phyloP scores from a whole-genome alignment of 2,329 filamentous ascomycete species.

The Claviceps sp. region DNA sequence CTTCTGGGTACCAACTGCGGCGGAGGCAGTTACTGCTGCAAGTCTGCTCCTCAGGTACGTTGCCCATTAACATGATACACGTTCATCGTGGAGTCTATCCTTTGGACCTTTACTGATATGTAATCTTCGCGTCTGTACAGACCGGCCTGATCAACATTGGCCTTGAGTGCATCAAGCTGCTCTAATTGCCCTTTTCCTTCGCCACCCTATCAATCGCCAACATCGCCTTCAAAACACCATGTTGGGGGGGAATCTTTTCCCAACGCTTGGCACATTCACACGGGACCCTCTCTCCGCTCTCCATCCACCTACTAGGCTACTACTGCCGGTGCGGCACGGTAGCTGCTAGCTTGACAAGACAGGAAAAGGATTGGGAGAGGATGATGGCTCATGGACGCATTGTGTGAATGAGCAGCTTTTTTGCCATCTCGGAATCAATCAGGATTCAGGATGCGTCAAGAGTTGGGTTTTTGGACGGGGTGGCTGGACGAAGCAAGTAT shows the following conservation, averaged over 20 bases:
- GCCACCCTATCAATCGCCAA: not conserved
- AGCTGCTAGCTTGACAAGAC: no score
- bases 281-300: no score
- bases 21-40: constrained; percentile 4
- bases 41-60: constrained; percentile 2
- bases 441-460: no score
- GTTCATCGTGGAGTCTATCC: not conserved
- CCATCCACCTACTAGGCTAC: no score
- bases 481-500: no score
- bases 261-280: not conserved
- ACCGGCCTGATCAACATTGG: constrained; percentile 3
- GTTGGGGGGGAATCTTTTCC: not conserved
- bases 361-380: no score
- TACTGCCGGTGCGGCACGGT: no score
- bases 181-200: not conserved
- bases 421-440: no score
- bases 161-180: not conserved
- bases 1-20: not conserved
- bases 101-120: not conserved
- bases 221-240: not conserved
- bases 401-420: no score
- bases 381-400: no score
- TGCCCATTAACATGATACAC: not conserved
- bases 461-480: no score
- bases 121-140: not conserved